Conservation (phyloP, 352 stramenopile genomes). For the Phytophthora fragariae region DNA sequence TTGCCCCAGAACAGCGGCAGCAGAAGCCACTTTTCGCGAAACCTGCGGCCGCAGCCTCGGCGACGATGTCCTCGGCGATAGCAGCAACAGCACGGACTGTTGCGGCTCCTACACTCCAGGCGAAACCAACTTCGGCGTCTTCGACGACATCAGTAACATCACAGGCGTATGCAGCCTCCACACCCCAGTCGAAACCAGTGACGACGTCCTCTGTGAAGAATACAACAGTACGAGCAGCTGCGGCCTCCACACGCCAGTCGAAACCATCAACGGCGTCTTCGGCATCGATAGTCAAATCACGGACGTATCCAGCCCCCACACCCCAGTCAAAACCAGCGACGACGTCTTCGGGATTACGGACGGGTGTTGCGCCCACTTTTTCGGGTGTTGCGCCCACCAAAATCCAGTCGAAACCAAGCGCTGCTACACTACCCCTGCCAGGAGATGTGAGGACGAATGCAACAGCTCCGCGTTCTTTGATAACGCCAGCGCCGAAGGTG, state of each 20-base stretch:
- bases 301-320: background rate
- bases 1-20: background rate
- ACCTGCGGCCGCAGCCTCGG: background rate
- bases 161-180: background rate
- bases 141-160: background rate
- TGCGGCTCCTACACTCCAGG: background rate
- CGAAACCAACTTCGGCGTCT: background rate
- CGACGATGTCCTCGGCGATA: background rate
- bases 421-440: background rate
- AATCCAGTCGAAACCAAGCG: background rate
- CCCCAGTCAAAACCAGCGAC: background rate
- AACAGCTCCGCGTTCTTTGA: background rate
- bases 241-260: background rate
- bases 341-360: background rate
- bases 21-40: conserved; percentile 1
- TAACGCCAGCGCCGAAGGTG: background rate
- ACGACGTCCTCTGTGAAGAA: background rate
- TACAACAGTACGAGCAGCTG: background rate
- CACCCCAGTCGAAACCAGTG: background rate
- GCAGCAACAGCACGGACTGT: background rate
- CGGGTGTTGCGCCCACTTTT: background rate
- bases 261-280: background rate
- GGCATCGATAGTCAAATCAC: background rate
- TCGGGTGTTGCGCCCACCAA: background rate
- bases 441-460: background rate